Base-by-base conservation (phyloP, 1,139 yeast species). In the Suhomyces chickasaworum region DNA sequence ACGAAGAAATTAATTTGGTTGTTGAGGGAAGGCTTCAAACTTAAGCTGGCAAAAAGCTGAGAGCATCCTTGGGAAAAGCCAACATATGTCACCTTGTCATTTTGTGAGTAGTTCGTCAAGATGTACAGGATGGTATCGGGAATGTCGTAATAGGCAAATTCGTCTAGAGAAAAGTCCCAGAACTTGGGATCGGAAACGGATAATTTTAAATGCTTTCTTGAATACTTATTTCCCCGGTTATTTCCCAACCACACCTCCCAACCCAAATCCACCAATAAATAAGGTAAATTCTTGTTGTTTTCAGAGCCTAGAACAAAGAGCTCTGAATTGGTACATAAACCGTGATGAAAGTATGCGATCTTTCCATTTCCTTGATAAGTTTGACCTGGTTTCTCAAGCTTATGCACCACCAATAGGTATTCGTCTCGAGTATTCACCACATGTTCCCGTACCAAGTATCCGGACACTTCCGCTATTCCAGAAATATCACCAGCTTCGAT, bases 151-250 rank as follows among this genome's bases (percentile, higher is more conserved):
- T 85, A 66, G 2, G 96, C 95, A 66, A 86, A 87, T 61, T 89
- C 95, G 65, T 89, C 97, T 42, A 89, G 75, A 20, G 91, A 83
- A 57, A 86, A 89, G 64, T 89, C 81, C 97, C 97, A 89, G 64
- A 86, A 89, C 46, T 73, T 70, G 2, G 63, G 54, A 13, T 78
- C 77, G 12, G 68, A 63, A 1, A 84, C 78, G 8, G 69, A 59
- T 30, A 61, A 45, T 45, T 61, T 63, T 41, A 66, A 51, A 51
- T 68, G 73, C 41, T 68, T 68, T 31, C 83, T 74, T 3, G 71
- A 66, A 50, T 68, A 68, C 50, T 67, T 68, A 48, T 68, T 68
- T 3, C 73, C 73, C 41, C 72, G 55, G 50, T 68, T 68, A 49
- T 68, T 68, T 3, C 73, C 73, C 42, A 68, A 55, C 72, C 73